Percentiles rank a stretch among this genome's conserved stretches.
Evolutionary conservation across 331 rosid species (phyloP).

Genomic region (Quercus tomentella): DNA sequence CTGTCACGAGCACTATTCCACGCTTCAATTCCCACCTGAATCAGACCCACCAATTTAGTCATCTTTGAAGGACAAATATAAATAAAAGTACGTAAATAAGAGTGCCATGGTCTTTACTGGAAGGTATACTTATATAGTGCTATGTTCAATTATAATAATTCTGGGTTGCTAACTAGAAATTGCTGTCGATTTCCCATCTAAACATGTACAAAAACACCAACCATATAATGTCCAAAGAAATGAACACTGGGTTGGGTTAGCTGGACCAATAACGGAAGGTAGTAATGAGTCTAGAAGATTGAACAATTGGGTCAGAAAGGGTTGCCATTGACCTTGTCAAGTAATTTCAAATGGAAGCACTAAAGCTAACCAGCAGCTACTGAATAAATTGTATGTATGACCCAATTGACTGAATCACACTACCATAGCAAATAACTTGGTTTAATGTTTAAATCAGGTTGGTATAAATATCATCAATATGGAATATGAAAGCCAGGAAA

Average conservation of each 20-base stretch:
- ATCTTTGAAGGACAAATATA: background rate
- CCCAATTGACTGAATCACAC: background rate
- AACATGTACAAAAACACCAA: background rate
- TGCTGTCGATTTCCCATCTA: background rate
- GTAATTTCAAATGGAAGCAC: background rate
- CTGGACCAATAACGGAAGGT: background rate
- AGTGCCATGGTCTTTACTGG: background rate
- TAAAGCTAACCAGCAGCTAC: background rate
- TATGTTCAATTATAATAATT: background rate
- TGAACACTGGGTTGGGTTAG: background rate
- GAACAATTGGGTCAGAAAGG: background rate
- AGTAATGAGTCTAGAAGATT: background rate
- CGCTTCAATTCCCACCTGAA: slow-evolving; percentile 91
- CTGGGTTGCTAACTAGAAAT: too few species aligned
- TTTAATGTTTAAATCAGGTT: background rate
- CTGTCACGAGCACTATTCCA: slow-evolving; percentile 83
- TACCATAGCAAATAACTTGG: background rate
- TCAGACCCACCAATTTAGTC: slow-evolving; percentile 7
- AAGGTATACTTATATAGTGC: background rate
- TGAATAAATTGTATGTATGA: background rate
- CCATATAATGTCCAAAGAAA: background rate
- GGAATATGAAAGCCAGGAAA: background rate
- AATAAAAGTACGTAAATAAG: background rate
- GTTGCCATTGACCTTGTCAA: background rate
- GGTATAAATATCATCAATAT: background rate